These are phyloP conservation scores for Sugiyamaella valdiviana DNA, from an alignment of 805 yeast genomes.

Conservation along the genomic window DNA sequence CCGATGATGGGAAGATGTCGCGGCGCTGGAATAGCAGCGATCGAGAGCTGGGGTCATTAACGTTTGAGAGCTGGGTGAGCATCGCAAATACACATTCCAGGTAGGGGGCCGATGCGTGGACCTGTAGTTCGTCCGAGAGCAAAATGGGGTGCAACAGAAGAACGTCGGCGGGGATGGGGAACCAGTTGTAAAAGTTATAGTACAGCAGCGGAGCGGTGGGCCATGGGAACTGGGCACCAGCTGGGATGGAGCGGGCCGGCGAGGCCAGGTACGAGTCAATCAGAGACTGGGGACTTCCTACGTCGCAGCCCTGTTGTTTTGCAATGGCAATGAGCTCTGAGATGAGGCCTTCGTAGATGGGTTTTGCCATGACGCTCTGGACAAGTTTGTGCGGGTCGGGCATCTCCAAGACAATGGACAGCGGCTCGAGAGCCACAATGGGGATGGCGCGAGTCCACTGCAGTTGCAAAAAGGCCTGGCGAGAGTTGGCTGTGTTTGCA, in stretches of 20 bases:
- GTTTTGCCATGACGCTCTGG: conserved; percentile 73
- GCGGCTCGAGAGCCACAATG: conserved; percentile 68
- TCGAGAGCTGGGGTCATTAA: conserved; percentile 3
- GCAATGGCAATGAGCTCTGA: conserved; percentile 63
- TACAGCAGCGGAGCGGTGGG: conserved; percentile 37
- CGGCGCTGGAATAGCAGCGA: conserved; percentile 4
- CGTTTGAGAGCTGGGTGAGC: conserved; percentile 32
- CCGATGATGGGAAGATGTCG: neutral
- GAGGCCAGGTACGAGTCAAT: conserved; percentile 1
- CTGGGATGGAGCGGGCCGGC: neutral
- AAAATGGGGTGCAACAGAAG: conserved; percentile 78
- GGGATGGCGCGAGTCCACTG: conserved; percentile 87
- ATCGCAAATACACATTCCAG: conserved; percentile 76
- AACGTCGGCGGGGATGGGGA: conserved; percentile 64
- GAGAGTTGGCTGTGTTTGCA: conserved; percentile 9
- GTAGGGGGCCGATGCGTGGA: conserved; percentile 56
- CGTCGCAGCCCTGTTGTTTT: conserved; percentile 45
- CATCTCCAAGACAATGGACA: conserved; percentile 67
- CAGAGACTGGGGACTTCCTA: conserved; percentile 52
- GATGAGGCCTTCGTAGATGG: conserved; percentile 73
- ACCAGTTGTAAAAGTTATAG: conserved; percentile 55
- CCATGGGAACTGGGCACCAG: conserved; percentile 4
- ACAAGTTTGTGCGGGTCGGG: conserved; percentile 54
- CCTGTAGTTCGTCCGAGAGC: conserved; percentile 64
- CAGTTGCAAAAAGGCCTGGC: conserved; percentile 25